Conservation (phyloP, 352 stramenopile genomes). For the Ophiocytium majus region DNA sequence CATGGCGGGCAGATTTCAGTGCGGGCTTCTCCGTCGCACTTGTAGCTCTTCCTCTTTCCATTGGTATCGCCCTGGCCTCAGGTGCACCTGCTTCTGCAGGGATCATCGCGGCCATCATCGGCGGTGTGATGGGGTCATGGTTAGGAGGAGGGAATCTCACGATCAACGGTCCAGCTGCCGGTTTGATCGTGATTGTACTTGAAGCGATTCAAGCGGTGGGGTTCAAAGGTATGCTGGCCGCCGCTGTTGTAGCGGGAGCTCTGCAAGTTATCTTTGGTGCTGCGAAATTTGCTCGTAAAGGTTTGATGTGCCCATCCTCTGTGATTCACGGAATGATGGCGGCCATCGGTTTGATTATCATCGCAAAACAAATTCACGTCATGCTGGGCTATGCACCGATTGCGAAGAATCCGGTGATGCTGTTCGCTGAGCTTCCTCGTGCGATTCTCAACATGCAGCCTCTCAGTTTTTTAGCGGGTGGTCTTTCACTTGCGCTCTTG, state of each 20-base stretch:
- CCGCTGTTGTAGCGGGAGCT: background rate
- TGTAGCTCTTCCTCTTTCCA: background rate
- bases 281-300: background rate
- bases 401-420: too few species aligned
- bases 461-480: background rate
- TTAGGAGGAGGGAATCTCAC: background rate
- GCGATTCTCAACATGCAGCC: background rate
- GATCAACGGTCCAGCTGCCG: slow-evolving; percentile 3
- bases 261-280: background rate
- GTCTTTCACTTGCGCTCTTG: background rate
- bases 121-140: background rate
- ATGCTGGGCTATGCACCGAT: background rate
- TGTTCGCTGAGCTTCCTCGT: background rate
- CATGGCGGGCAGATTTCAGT: too few species aligned
- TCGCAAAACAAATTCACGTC: background rate
- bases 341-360: slow-evolving; percentile 10
- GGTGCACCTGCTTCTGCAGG: background rate
- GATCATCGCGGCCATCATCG: background rate
- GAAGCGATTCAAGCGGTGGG: background rate
- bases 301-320: background rate
- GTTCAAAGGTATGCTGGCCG: background rate
- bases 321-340: slow-evolving; percentile 5
- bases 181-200: slow-evolving; percentile 5
- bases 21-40: too few species aligned
- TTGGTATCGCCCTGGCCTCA: background rate